Conservation (phyloP, 495 filamentous ascomycete genomes). For the Pseudoneurospora amorphoporcata region DNA sequence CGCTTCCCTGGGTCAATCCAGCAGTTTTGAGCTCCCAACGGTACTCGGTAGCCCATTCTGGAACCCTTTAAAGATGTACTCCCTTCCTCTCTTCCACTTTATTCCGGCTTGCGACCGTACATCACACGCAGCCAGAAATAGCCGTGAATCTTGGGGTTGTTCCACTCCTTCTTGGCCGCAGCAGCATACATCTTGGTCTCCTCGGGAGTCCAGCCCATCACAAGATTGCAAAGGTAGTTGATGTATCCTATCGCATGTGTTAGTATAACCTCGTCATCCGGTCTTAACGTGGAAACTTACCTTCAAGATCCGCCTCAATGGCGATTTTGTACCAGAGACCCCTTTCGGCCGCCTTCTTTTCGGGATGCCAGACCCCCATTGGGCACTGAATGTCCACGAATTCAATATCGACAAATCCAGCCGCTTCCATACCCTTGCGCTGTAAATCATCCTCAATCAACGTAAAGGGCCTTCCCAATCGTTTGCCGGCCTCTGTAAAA, state of each 20-base stretch:
- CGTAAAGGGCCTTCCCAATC: slow-evolving; percentile 7
- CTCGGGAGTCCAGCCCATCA: slow-evolving; percentile 17
- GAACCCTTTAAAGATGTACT: neutral
- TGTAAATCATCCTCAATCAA: slow-evolving; percentile 32
- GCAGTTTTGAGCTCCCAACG: neutral
- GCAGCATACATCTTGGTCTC: slow-evolving; percentile 10
- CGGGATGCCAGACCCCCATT: slow-evolving; percentile 3
- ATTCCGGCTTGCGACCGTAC: slow-evolving; percentile 22
- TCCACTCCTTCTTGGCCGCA: slow-evolving; percentile 6
- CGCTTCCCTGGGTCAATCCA: neutral
- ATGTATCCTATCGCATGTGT: slow-evolving; percentile 1
- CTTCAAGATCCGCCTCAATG: slow-evolving; percentile 18
- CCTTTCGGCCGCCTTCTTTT: slow-evolving; percentile 40
- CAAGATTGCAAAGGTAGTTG: slow-evolving; percentile 18
- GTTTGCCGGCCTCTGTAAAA: slow-evolving; percentile 11
- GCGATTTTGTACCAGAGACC: slow-evolving; percentile 22
- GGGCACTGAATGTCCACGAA: slow-evolving; percentile 5
- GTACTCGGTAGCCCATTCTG: neutral
- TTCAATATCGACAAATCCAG: slow-evolving; percentile 46
- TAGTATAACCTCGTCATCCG: neutral
- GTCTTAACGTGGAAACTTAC: neutral
- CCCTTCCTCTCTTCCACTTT: neutral
- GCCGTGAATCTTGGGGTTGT: slow-evolving; percentile 7
- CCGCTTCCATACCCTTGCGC: slow-evolving; percentile 44
- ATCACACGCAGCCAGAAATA: slow-evolving; percentile 13